These are phyloP conservation scores for Erodium texanum DNA, from an alignment of 441 rosid species.

Conservation along the genomic window DNA sequence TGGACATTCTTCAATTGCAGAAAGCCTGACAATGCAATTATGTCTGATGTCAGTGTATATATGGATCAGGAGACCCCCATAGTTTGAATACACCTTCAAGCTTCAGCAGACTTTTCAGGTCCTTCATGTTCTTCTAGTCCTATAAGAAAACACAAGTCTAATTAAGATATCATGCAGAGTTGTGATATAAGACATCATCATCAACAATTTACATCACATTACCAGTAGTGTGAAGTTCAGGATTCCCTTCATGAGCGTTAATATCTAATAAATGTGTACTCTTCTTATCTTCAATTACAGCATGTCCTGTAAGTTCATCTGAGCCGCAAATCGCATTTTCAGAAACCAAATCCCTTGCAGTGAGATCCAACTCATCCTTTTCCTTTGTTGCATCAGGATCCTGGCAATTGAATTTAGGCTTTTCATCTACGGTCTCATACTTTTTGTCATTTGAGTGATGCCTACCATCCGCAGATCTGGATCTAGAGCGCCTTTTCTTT, in stretches of 20 bases:
- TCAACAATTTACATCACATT: conserved; percentile 12
- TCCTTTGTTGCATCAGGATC: conserved; percentile 17
- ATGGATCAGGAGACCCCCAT: conserved; percentile 10
- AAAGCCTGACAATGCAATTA: conserved; percentile 7
- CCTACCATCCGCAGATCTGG: conserved; percentile 5
- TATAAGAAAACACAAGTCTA: conserved; percentile 19
- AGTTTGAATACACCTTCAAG: conserved; percentile 15
- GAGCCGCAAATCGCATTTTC: conserved; percentile 24
- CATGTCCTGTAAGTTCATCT: conserved; percentile 22
- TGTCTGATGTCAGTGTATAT: conserved; percentile 11
- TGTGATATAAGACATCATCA: conserved; percentile 10
- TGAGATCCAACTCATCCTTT: conserved; percentile 15
- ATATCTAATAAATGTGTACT: conserved; percentile 5
- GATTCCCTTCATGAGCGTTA: conserved; percentile 17
- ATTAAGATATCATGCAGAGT: conserved; percentile 3
- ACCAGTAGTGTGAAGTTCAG: conserved; percentile 18
- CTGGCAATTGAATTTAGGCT: conserved; percentile 13
- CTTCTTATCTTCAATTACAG: conserved; percentile 20
- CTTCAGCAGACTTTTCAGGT: conserved; percentile 9
- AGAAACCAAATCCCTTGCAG: conserved; percentile 18
- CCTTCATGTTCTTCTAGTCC: conserved; percentile 24
- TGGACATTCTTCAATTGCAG: conserved; percentile 11
- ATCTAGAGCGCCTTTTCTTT: conserved; percentile 9
- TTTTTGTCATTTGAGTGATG: conserved; percentile 23
- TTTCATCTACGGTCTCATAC: conserved; percentile 22